A percentile compares a stretch with the other conserved stretches of the same genome.
These are phyloP conservation scores for Stylonectria norvegica DNA, from an alignment of 2,329 filamentous ascomycete species.

Conservation along the genomic window DNA sequence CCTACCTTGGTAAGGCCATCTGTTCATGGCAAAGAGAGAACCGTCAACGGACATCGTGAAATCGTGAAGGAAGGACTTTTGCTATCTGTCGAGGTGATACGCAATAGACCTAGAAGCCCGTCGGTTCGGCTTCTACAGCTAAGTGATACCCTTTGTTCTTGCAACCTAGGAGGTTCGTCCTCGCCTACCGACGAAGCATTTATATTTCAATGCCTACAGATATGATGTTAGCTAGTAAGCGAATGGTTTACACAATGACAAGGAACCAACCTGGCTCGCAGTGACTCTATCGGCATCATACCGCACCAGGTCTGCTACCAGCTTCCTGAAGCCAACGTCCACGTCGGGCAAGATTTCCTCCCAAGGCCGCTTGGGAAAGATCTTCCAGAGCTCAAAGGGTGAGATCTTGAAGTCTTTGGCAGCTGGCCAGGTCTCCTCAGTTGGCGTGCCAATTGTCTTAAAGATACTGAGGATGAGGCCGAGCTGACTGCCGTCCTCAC, in stretches of 20 bases:
- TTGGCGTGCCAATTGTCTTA: conserved; percentile 83
- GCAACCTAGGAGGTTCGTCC: too few relatives aligned
- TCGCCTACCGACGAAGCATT: too few relatives aligned
- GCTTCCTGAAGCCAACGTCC: conserved; percentile 55
- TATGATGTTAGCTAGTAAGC: conserved; percentile 4
- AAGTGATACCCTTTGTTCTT: too few relatives aligned
- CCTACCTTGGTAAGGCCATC: too few relatives aligned
- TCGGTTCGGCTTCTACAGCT: too few relatives aligned
- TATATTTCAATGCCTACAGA: conserved; percentile 23
- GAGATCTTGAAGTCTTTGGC: conserved; percentile 63
- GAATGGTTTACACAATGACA: too few relatives aligned
- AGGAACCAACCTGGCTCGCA: conserved; percentile 46
- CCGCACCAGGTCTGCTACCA: conserved; percentile 65
- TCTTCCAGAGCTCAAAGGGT: conserved; percentile 86
- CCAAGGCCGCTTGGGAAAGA: conserved; percentile 69
- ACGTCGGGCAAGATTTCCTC: conserved; percentile 62
- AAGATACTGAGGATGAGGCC: conserved; percentile 91
- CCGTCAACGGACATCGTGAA: too few relatives aligned
- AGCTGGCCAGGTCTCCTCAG: conserved; percentile 78
- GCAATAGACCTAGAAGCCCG: too few relatives aligned
- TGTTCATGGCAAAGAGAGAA: too few relatives aligned
- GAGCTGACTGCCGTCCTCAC: conserved; percentile 86
- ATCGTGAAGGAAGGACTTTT: too few relatives aligned
- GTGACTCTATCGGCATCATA: conserved; percentile 70
- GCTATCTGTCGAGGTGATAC: too few relatives aligned